Evolutionary conservation across 352 stramenopile species (phyloP).

Genomic region (Phytophthora podocarpi): DNA sequence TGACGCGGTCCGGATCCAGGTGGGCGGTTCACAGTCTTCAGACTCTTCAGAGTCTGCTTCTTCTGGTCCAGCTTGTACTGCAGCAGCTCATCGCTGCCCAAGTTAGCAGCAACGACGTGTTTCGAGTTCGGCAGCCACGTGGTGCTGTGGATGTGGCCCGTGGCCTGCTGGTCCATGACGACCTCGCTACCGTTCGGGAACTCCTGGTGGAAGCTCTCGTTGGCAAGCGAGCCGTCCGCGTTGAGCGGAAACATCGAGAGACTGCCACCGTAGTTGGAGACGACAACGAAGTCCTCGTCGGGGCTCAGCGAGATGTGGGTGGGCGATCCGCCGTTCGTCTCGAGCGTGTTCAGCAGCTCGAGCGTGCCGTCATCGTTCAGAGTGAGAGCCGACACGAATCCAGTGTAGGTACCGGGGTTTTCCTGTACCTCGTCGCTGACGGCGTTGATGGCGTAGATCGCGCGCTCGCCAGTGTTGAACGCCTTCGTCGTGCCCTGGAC

Average conservation of each 20-base stretch:
- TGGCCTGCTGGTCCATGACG: slow-evolving; percentile 45
- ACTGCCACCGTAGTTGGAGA: slow-evolving; percentile 72
- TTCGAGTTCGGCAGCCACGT: slow-evolving; percentile 57
- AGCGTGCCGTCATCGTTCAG: slow-evolving; percentile 40
- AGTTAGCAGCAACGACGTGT: slow-evolving; percentile 52
- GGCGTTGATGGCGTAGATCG: slow-evolving; percentile 68
- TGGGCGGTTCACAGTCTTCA: slow-evolving; percentile 26
- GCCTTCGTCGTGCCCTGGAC: slow-evolving; percentile 41
- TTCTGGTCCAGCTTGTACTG: slow-evolving; percentile 51
- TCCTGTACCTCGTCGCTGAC: slow-evolving; percentile 38
- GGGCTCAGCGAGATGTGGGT: slow-evolving; percentile 61
- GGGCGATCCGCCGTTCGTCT: slow-evolving; percentile 50
- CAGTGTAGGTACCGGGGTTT: slow-evolving; percentile 39
- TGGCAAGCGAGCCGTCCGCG: slow-evolving; percentile 45
- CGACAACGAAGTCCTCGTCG: slow-evolving; percentile 53
- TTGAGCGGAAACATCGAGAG: slow-evolving; percentile 62
- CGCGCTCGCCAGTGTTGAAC: slow-evolving; percentile 31
- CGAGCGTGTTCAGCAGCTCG: slow-evolving; percentile 53
- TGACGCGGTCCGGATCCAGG: slow-evolving; percentile 63
- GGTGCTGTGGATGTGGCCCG: slow-evolving; percentile 66
- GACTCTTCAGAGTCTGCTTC: slow-evolving; percentile 41
- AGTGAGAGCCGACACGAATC: slow-evolving; percentile 55
- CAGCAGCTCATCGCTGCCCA: slow-evolving; percentile 66
- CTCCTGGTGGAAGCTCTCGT: slow-evolving; percentile 42
- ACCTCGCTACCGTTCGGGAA: slow-evolving; percentile 47